phyloP scores from a whole-genome alignment of 306 rosid species.

The Quercus wislizeni region DNA sequence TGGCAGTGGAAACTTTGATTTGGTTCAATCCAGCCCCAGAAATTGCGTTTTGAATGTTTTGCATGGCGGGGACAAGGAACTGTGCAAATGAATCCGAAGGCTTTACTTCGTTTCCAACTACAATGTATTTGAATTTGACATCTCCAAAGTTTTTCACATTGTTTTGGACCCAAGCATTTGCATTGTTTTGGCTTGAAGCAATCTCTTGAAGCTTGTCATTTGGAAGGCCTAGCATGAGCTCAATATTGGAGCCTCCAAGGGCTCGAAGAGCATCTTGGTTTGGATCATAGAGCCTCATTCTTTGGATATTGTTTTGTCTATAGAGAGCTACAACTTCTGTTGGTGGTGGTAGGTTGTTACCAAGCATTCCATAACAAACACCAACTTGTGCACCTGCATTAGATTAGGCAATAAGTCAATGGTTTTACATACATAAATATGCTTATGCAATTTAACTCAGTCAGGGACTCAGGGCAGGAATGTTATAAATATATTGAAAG shows the following conservation, averaged over 20 bases:
- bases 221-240: conserved; percentile 23
- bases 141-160: conserved; percentile 19
- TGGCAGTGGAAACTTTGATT: conserved; percentile 45
- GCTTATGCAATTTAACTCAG: no score
- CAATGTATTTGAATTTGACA: conserved; percentile 46
- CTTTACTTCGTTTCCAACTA: conserved; percentile 49
- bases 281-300: conserved; percentile 41
- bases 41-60: conserved; percentile 37
- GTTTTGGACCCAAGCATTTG: conserved; percentile 41
- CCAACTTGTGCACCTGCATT: conserved; percentile 43
- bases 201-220: conserved; percentile 9
- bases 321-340: conserved; percentile 35
- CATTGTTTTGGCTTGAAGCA: conserved; percentile 29
- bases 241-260: conserved; percentile 44
- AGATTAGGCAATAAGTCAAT: background rate
- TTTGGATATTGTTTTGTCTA: conserved; percentile 28
- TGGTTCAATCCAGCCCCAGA: conserved; percentile 14
- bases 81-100: conserved; percentile 13
- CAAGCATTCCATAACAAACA: conserved; percentile 52
- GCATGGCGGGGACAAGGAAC: conserved; percentile 38
- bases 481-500: no score
- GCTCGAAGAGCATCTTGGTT: conserved; percentile 33
- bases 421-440: no score
- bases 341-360: conserved; percentile 33
- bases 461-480: no score